Base-by-base conservation (phyloP, 768 basidiomycete species). In the Lactifluus rugatus region DNA sequence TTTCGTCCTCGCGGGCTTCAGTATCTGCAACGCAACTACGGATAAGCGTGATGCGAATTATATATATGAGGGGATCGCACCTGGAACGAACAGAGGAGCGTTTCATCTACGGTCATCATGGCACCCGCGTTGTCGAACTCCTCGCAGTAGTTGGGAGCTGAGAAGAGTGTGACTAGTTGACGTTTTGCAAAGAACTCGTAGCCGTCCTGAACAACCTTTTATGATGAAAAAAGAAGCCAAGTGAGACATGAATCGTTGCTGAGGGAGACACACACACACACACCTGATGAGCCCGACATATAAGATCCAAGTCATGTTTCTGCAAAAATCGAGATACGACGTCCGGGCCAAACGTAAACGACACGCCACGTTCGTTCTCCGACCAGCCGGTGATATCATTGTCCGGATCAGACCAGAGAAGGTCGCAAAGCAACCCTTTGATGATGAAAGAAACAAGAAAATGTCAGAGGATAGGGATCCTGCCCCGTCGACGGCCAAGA, bases 91-190 rank as follows among this genome's bases (percentile, higher is more conserved):
- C 94, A 97, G 62, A 97, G 71, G 62, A 98, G 72, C 6, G 94
- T 94, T 74, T 97, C 93, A 67, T 97, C 95, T 41, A 98, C 95
- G 67, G 88, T 92, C 95, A 97, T 97, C 93, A 98, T 97, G 32
- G 95, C 95, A 41, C 95, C 95, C 4, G 95, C 93, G 72, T 98
- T 98, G 72, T 97, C 95, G 67, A 98, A 98, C 76, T 97, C 89
- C 62, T 90, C 88, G 65, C 88, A 90, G 67, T 91, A 90, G 76
- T 90, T 90, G 54, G 94, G 95, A 52, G 95, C 95, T 25, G 92
- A 94, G 77, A 98, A 98, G 49, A 98, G 72, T 42, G 95, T 98
- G 64, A 98, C 95, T 64, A 98, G 73, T 75, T 94, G 93, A 64
- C 95, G 81, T 74, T 97, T 96, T 42, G 93, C 93, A 68, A 97